Evolutionary conservation across 225 moss, liverwort and hornwort genomes (phyloP), one percentile per base, ranked within the genome.

Genomic region (Takakia lepidozioides): DNA sequence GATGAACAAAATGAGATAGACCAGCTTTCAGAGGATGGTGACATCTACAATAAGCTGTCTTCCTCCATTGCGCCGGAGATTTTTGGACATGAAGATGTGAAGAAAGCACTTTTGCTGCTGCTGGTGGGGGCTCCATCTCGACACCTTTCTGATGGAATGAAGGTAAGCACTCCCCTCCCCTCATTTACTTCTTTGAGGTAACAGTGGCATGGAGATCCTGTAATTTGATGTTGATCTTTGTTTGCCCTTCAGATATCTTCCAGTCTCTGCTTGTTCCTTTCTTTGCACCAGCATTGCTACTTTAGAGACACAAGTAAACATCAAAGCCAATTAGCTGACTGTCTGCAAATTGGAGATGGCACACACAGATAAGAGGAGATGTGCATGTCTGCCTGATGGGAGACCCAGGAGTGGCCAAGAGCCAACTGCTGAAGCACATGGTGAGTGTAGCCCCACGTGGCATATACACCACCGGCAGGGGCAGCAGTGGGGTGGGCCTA

Each of bases 1-100:
- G 84, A 85, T 27, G 95, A 98, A 64, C 70, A 81, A 63, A 68
- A 75, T 43, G 42, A 74, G 20, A 69, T 98, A 44, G 78, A 75
- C 43, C 66, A 69, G 27, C 87, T 98, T 42, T 84, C 90, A 3
- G 72, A 67, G 43, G 90, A 98, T 48, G 90, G 87, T 44, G 86
- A 98, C 55, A 82, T 87, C 19, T 98, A 90, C 52, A 70, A 84
- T 13, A 95, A 75, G 46, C 69, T 95, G 29, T 72, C 95, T 8
- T 82, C 90, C 22, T 95, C 95, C 34, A 95, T 95, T 49, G 90
- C 95, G 54, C 90, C 95, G 40, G 90, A 95, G 51, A 95, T 95
- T 41, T 95, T 95, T 65, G 95, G 95, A 19, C 95, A 95, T 29
- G 95, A 82, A 57, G 95, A 95, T 48, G 95, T 95, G 37, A 95